Conservation (phyloP, 2,329 filamentous ascomycete genomes). For the Cryphonectria nitschkei region DNA sequence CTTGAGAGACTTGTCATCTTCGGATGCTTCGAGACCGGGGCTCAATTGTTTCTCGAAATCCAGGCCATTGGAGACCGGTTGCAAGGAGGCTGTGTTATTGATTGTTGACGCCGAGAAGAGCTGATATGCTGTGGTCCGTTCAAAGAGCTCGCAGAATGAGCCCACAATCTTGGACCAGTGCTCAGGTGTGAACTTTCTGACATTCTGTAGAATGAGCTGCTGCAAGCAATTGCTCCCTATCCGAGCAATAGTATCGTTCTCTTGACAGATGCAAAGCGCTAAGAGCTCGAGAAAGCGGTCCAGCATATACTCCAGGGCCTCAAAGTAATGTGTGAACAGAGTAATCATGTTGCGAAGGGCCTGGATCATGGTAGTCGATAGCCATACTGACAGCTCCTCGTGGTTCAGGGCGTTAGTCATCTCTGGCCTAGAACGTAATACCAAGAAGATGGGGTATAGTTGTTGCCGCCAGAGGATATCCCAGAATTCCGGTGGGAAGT, state of each 20-base stretch:
- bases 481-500: constrained; percentile 95
- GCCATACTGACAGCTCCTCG: constrained; percentile 96
- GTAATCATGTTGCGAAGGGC: constrained; percentile 98
- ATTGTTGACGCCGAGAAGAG: constrained; percentile 82
- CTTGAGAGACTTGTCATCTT: constrained; percentile 61
- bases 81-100: constrained; percentile 55
- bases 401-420: constrained; percentile 95
- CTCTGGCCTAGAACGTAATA: constrained; percentile 92
- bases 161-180: constrained; percentile 96
- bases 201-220: constrained; percentile 94
- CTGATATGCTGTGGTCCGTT: constrained; percentile 90
- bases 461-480: constrained; percentile 97
- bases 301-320: constrained; percentile 94
- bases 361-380: constrained; percentile 99
- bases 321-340: constrained; percentile 98
- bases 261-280: constrained; percentile 95
- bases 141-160: constrained; percentile 94
- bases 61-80: constrained; percentile 57
- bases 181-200: constrained; percentile 81
- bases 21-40: constrained; percentile 43
- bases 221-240: constrained; percentile 99
- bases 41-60: constrained; percentile 52
- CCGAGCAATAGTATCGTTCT: constrained; percentile 96
- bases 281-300: constrained; percentile 95
- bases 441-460: constrained; percentile 97